Evolutionary conservation across 2,329 filamentous ascomycete genomes (phyloP), one percentile per base, ranked within the genome.

Genomic region (Dactylellina haptotyla): DNA sequence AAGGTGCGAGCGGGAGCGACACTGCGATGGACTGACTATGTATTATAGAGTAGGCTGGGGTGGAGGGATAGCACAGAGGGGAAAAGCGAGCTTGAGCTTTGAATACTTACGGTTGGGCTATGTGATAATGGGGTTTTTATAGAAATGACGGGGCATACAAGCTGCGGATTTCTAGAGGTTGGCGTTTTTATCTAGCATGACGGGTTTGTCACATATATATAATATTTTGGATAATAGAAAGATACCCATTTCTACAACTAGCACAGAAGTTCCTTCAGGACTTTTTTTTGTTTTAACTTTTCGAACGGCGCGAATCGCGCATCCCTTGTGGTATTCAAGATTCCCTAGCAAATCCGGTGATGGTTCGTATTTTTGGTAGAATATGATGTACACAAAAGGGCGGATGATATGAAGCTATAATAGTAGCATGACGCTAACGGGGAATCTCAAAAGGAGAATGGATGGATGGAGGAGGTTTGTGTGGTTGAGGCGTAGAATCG

Each of bases 361-460:
- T 26, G 16, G 5, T 57, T 57, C 62, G 51, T 45, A 57, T 48
- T n/a, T n/a, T n/a, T 57, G 41, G 20, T 66, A 66, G 62, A 56
- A 41, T 66, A 50, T 57, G 62, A 66, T 66, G 51, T 66, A 66
- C 62, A 66, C 28, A 12, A 23, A n/a, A 57, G 28, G n/a, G 30
- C 53, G 51, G 20, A 48, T 50, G 43, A 51, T 45, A 14, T 25
- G 41, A 39, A 66, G 50, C 62, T 50, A 39, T 39, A 28, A 26
- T 9, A 54, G 32, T 32, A 26, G 10, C 26, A 39, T 18, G 14
- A 25, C 58, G 62, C 62, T 66, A 37, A 12, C 32, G 62, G 62
- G 45, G 16, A 50, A 30, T 39, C 26, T 18, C 6, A 32, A 46
- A 34, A 41, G 48, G 39, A 37, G 46, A 18, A 12, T 4, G 48